Conservation (phyloP, 2,329 filamentous ascomycete genomes). For the Bipolaris sorokiniana region DNA sequence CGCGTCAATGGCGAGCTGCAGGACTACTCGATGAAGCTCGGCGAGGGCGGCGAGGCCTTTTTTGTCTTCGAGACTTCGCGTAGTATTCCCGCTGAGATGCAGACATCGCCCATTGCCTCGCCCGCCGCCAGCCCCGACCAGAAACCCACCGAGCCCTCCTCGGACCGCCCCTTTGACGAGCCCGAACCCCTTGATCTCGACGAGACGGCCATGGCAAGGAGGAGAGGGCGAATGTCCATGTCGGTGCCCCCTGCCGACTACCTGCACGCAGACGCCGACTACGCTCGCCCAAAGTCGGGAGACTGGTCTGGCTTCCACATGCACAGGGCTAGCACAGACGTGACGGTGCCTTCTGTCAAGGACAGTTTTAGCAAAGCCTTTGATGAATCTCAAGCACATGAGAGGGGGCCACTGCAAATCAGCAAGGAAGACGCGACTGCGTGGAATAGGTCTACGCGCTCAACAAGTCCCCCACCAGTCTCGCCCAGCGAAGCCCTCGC, state of each 20-base stretch:
- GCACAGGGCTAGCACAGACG: constrained; percentile 60
- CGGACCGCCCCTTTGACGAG: constrained; percentile 63
- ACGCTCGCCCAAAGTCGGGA: constrained; percentile 37
- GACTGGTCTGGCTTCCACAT: constrained; percentile 46
- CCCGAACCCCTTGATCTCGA: constrained; percentile 74
- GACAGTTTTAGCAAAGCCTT: constrained; percentile 46
- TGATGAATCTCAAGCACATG: constrained; percentile 12
- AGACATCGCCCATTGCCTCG: constrained; percentile 92
- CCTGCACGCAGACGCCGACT: constrained; percentile 24
- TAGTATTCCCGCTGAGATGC: constrained; percentile 87
- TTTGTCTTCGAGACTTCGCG: constrained; percentile 97
- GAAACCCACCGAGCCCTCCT: constrained; percentile 57
- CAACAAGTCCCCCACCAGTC: constrained; percentile 78
- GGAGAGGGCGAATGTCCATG: constrained; percentile 41
- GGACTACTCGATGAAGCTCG: constrained; percentile 96
- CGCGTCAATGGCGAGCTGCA: constrained; percentile 90
- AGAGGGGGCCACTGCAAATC: constrained; percentile 39
- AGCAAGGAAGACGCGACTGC: constrained; percentile 44
- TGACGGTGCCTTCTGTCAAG: constrained; percentile 56
- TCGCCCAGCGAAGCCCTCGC: constrained; percentile 77
- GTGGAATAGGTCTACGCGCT: constrained; percentile 55
- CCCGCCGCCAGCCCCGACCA: constrained; percentile 80
- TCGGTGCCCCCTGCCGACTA: constrained; percentile 34
- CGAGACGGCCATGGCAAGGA: constrained; percentile 34
- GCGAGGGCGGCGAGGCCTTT: constrained; percentile 96